Evolutionary conservation across 1,284 basidiomycete species (phyloP), one percentile per base, ranked within the genome.

Genomic region (Golubevia sp.): DNA sequence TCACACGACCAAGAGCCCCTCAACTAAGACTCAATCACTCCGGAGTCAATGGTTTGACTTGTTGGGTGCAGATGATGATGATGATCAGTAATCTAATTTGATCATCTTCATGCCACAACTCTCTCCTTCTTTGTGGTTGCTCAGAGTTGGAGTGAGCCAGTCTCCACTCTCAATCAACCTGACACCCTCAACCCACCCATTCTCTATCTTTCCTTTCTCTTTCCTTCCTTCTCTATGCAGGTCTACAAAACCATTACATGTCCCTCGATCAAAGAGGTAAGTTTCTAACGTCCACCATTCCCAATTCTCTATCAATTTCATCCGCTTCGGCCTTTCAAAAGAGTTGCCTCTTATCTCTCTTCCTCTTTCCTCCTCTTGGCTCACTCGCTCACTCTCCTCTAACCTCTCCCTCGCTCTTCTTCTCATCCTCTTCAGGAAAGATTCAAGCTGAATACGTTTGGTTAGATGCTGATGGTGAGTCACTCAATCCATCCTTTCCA

Each of bases 371-470:
- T 21, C 20, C 30, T 49, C 21, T 20, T 21, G 34, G 20, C 52
- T 53, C 7, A 53, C 20, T 20, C 20, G 52, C 25, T 27, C 3
- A 20, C 13, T 21, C 30, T 18, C 49, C 34, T 18, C 34, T 34
- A 56, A 20, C 3, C 6, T 18, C 21, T 30, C 44, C 44, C 25
- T 52, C 60, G 23, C 65, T 56, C 6, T 62, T 55, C 38, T 52
- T 58, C 18, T 44, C 34, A 18, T 52, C 60, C 20, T 52, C 59
- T 4, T 65, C 62, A 63, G 71, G 73, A 44, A 66, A 60, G 59
- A 69, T 82, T 64, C 71, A 73, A 64, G 79, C 79, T 62, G 79
- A 82, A 70, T 82, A 82, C 73, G 70, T 82, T 70, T 82, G 79
- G 79, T 71, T 82, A 55, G 79, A 82, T 61, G 79, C 76, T 58